Conservation (phyloP, 106 monocot genomes). For the Gastrodia elata region DNA sequence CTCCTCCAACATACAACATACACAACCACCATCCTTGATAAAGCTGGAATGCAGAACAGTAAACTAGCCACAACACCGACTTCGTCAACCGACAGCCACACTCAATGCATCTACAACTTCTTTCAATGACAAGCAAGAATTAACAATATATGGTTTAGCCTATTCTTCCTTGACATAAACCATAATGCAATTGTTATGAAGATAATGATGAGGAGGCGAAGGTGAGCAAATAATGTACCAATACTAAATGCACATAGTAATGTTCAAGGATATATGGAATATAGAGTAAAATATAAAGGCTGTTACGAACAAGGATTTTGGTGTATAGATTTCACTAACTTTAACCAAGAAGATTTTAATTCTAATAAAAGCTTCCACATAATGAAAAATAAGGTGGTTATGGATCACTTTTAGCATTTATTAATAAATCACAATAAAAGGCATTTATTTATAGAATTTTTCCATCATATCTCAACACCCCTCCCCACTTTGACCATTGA, state of each 20-base stretch:
- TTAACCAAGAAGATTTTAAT: neutral
- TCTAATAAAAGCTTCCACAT: neutral
- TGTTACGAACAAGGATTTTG: neutral
- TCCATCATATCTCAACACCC: too few relatives aligned
- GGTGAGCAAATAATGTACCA: neutral
- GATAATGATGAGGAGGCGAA: neutral
- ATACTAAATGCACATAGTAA: neutral
- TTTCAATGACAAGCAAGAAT: neutral
- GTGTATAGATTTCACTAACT: neutral
- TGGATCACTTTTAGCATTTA: too few relatives aligned
- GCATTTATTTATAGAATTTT: too few relatives aligned
- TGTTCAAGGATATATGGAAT: neutral
- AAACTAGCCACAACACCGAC: too few relatives aligned
- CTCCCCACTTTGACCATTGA: too few relatives aligned
- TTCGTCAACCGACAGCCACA: too few relatives aligned
- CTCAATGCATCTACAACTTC: too few relatives aligned
- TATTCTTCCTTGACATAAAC: neutral
- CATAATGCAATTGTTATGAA: neutral
- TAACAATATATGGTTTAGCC: neutral
- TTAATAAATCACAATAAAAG: neutral
- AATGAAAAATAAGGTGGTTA: neutral
- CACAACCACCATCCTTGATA: too few relatives aligned
- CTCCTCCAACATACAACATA: too few relatives aligned
- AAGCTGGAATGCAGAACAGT: too few relatives aligned
- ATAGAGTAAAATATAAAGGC: neutral